These are phyloP conservation scores for Neonectria faginata DNA, from an alignment of 2,329 filamentous ascomycete species.

Conservation along the genomic window DNA sequence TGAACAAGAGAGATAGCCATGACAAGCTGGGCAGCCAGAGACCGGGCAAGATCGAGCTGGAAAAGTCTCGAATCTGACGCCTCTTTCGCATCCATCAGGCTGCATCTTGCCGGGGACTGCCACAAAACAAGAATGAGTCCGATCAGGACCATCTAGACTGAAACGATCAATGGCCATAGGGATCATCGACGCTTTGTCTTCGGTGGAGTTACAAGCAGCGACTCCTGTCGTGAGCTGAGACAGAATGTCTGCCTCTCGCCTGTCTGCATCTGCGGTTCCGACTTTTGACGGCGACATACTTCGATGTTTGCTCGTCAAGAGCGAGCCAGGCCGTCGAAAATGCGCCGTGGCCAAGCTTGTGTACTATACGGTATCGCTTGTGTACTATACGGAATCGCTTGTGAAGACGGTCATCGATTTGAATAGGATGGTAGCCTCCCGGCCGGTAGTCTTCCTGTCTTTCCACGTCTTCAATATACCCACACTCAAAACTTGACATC, in stretches of 20 bases:
- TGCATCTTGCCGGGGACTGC: constrained; percentile 44
- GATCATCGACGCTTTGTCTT: constrained; percentile 24
- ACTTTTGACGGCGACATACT: constrained; percentile 52
- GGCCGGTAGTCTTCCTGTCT: constrained; percentile 44
- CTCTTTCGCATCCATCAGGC: constrained; percentile 39
- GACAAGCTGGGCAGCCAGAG: constrained; percentile 46
- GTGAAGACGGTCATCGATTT: constrained; percentile 52
- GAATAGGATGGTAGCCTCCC: constrained; percentile 55
- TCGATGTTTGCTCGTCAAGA: constrained; percentile 36
- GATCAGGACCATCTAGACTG: constrained; percentile 43
- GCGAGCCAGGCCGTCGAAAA: constrained; percentile 51
- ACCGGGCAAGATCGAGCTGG: constrained; percentile 44
- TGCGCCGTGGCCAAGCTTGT: constrained; percentile 48
- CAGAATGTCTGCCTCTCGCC: constrained; percentile 43
- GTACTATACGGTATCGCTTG: constrained; percentile 44
- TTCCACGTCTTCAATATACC: constrained; percentile 43
- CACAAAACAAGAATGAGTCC: constrained; percentile 46
- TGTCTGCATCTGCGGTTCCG: constrained; percentile 42
- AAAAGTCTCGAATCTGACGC: constrained; percentile 35
- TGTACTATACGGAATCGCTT: no score
- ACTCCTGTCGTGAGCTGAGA: constrained; percentile 20
- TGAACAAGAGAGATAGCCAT: constrained; percentile 49
- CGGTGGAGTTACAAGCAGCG: neutral
- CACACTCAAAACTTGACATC: constrained; percentile 21
- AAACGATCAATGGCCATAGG: constrained; percentile 43